These are phyloP conservation scores for Tylopilus vinaceipallidus DNA, from an alignment of 768 basidiomycete genomes.

Conservation along the genomic window DNA sequence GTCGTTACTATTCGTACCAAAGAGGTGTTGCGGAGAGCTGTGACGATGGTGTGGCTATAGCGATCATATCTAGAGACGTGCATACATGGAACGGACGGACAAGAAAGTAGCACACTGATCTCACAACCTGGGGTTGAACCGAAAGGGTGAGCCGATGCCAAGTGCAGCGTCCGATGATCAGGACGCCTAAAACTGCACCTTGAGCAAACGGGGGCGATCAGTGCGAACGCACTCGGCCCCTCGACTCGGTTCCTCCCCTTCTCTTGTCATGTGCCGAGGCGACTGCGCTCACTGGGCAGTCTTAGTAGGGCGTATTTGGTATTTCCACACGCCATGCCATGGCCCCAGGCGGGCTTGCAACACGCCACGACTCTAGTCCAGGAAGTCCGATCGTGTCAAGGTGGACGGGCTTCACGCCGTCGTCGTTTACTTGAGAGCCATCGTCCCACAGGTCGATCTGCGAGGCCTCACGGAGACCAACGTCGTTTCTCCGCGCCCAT, in stretches of 20 bases:
- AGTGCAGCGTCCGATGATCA: background rate
- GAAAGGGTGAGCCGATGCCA: background rate
- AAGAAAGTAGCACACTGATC: too few relatives aligned
- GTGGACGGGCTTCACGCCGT: background rate
- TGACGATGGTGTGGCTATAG: slow-evolving; percentile 21
- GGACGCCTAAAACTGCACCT: background rate
- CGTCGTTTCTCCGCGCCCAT: slow-evolving; percentile 24
- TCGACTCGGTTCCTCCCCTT: too few relatives aligned
- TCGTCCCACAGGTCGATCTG: background rate
- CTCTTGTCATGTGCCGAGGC: too few relatives aligned
- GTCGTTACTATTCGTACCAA: slow-evolving; percentile 19
- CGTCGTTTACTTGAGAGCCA: background rate
- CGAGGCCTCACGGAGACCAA: slow-evolving; percentile 1
- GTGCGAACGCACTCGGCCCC: too few relatives aligned
- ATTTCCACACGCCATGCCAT: slow-evolving; percentile 8
- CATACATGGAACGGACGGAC: background rate
- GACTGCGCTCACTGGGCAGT: too few relatives aligned
- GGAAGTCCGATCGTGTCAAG: slow-evolving; percentile 4
- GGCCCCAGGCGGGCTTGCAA: slow-evolving; percentile 6
- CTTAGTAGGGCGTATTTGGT: background rate
- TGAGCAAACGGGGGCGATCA: background rate
- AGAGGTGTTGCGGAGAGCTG: slow-evolving; percentile 10
- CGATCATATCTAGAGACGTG: background rate
- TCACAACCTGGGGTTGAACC: too few relatives aligned
- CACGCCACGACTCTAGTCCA: slow-evolving; percentile 20